Conservation (phyloP, 1,284 basidiomycete species). For the Coniferiporia sulphurascens region DNA sequence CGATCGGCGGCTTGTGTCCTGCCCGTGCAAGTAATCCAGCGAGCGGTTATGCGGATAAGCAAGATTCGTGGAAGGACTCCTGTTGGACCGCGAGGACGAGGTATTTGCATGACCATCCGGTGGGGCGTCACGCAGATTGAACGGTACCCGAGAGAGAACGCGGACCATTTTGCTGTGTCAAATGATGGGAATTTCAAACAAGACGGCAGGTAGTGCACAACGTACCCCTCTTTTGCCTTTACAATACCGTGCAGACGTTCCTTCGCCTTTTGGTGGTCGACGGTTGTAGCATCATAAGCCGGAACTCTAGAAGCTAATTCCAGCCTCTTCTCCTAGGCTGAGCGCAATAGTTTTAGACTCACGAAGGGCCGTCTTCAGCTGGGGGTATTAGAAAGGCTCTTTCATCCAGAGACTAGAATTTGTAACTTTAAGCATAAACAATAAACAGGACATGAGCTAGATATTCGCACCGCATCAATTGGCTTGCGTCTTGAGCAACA, state of each 20-base stretch:
- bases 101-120: constrained; percentile 2
- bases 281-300: constrained; percentile 11
- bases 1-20: not conserved
- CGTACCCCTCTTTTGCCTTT: constrained; percentile 18
- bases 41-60: not conserved
- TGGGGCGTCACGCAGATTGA: constrained; percentile 17
- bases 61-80: constrained; percentile 17
- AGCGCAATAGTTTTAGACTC: not conserved
- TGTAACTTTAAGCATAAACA: not conserved
- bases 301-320: not conserved
- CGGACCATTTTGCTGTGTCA: constrained; percentile 16
- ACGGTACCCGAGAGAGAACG: constrained; percentile 16
- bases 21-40: not conserved
- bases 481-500: constrained; percentile 9
- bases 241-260: constrained; percentile 16
- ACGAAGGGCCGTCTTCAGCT: constrained; percentile 10
- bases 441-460: not conserved
- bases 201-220: not conserved
- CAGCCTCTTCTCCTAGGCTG: not conserved
- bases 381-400: not conserved
- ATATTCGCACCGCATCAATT: not conserved
- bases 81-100: constrained; percentile 16
- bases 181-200: not conserved
- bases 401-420: constrained; percentile 4
- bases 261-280: constrained; percentile 18